Evolutionary conservation across 2,329 filamentous ascomycete genomes (phyloP), one percentile per base, ranked within the genome.

Genomic region (Penicillium capsulatum): DNA sequence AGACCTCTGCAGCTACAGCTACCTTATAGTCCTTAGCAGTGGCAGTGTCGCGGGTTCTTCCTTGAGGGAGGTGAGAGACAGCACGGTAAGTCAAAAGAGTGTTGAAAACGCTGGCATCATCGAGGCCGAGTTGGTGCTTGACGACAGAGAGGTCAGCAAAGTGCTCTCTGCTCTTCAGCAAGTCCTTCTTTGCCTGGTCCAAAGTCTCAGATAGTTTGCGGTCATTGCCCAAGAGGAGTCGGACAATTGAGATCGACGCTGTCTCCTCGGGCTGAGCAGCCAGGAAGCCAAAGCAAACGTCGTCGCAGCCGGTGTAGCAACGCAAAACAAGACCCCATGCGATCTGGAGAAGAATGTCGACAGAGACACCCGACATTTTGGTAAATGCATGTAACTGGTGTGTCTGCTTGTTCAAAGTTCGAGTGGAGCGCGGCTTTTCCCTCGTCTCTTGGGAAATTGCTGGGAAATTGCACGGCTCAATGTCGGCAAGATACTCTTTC

Each of bases 381-480:
- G 55, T 58, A 14, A 60, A 55, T 2, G 38, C 41, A 13, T 57
- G 53, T 4, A 64, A 31, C 3, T 53, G 40, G 1, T 43, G 30
- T 2, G 46, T 50, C 35, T 55, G 47, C 7, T 49, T 42, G 15
- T 60, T 45, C n/a, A 28, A 48, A 11, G 38, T 56, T 13, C 34
- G 50, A 30, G 28, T 47, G 5, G 28, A 54, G 14, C 19, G 45
- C 3, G 29, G 34, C 2, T 34, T 30, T 3, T 42, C 35, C 2
- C 7, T 28, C n/a, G 44, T 24, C 3, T 47, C 49, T 0, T 44
- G 34, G 2, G 44, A 50, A 6, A 64, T 37, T 1, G 48, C 33
- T 3, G 71, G 72, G 47, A 75, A 73, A 34, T 67, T 56, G 46
- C 70, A 74, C 2, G 72, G 67, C 48, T 74, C 69, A 15, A 67